These are phyloP conservation scores for Peronospora belbahrii DNA, from an alignment of 352 stramenopile species.

Conservation along the genomic window DNA sequence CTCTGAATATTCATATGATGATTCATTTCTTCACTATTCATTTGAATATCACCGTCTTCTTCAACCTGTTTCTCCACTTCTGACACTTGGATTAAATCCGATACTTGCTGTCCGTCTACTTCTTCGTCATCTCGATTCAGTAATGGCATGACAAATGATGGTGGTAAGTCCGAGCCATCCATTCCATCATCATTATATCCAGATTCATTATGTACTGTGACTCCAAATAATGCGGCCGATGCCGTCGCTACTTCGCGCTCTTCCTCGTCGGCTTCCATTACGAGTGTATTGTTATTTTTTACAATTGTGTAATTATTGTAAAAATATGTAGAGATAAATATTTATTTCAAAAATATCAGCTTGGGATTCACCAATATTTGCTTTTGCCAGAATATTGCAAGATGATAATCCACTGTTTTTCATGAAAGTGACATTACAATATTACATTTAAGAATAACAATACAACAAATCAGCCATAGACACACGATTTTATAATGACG, in stretches of 20 bases:
- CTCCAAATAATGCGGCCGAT: conserved; percentile 45
- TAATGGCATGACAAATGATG: conserved; percentile 40
- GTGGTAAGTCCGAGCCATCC: conserved; percentile 35
- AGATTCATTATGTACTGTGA: conserved; percentile 23
- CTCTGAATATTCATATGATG: background rate
- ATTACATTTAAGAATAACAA: background rate
- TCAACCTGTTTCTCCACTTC: background rate
- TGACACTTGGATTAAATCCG: background rate
- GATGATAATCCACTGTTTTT: no score
- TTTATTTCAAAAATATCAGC: no score
- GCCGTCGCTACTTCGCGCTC: conserved; percentile 42
- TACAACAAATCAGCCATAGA: no score
- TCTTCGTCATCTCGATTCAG: conserved; percentile 21
- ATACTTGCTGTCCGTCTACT: conserved; percentile 1
- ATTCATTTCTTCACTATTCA: background rate
- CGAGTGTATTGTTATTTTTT: no score
- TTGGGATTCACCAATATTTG: no score
- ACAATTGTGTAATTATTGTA: no score
- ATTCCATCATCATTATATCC: conserved; percentile 52
- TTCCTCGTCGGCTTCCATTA: conserved; percentile 31
- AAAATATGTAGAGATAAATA: no score
- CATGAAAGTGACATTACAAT: background rate
- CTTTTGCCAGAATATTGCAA: background rate
- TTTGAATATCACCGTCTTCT: background rate
- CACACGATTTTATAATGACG: no score